phyloP scores from a whole-genome alignment of 352 stramenopile species.

The Globisporangium rhizosaccharum region DNA sequence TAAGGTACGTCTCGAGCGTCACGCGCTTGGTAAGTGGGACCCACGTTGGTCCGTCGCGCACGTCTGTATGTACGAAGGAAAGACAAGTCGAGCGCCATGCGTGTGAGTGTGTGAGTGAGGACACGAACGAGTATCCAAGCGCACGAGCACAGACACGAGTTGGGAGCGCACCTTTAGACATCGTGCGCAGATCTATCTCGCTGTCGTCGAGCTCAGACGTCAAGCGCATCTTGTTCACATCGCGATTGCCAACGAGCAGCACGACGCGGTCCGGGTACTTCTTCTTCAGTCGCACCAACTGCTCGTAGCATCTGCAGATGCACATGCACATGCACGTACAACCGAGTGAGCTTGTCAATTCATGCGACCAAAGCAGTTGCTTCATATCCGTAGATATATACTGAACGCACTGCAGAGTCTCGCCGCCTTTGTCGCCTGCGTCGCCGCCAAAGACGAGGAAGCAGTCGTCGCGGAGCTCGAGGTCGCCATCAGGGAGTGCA shows the following conservation, averaged over 20 bases:
- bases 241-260: constrained; percentile 90
- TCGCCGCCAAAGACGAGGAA: constrained; percentile 90
- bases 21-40: constrained; percentile 49
- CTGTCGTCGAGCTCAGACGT: constrained; percentile 72
- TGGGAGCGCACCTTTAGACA: constrained; percentile 39
- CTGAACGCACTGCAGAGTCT: constrained; percentile 69
- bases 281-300: constrained; percentile 85
- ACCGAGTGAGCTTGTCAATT: no score
- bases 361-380: neutral
- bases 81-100: no score
- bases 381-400: neutral
- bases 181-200: constrained; percentile 60
- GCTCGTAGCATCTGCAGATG: constrained; percentile 51
- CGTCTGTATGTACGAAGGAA: constrained; percentile 29
- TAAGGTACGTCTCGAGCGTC: constrained; percentile 47
- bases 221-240: constrained; percentile 92
- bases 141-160: neutral
- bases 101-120: neutral
- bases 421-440: constrained; percentile 85
- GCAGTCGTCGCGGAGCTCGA: constrained; percentile 64
- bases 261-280: constrained; percentile 84
- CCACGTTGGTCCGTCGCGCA: constrained; percentile 63
- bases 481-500: constrained; percentile 4
- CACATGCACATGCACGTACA: neutral
- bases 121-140: constrained; percentile 3